Evolutionary conservation across 139 green algal genomes (phyloP), one percentile per base, ranked within the genome.

Genomic region (Chlamydomonas applanata): DNA sequence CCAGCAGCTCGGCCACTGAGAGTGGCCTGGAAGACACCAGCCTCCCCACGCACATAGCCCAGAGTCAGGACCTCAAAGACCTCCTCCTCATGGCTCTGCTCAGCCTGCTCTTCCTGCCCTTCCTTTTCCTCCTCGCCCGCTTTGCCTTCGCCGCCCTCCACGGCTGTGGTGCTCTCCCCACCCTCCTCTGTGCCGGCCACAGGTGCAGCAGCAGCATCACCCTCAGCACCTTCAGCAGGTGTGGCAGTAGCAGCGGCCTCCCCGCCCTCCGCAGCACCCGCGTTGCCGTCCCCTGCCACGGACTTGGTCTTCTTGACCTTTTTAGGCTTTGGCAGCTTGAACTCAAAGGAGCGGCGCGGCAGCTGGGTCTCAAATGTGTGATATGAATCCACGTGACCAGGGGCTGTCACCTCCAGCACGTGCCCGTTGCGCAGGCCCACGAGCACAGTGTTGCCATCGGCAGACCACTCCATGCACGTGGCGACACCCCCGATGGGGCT

Each of bases 381-480:
- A 54, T 40, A 65, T 4, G 57, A 77, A 71, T 85, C 75, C 5
- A 81, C 34, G 22, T 22, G 22, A 3, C 59, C 46, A 3, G 83
- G 81, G 4, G 57, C 65, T 22, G 46, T 40, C 61, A 91, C 29
- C 62, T 87, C 74, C 35, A 84, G 11, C 5, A 88, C 72, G 2
- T 65, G 59, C 1, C 88, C 84, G 2, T 35, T 72, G 61, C 17
- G 36, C 57, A 72, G 87, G 49, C 89, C 89, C 5, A 90, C 57
- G 32, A 94, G 79, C 52, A 94, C 25, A 22, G 27, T 64, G 13
- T 24, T 33, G 64, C 64, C 29, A 35, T 65, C 49, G 33, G 4
- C 3, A 2, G 54, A 32, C 54, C 33, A 74, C 17, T 24, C 33
- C 7, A 27, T 11, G 67, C 67, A 73, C 5, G 29, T 54, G n/a